phyloP scores from a whole-genome alignment of 164 flowering plant genomes.

The Kingdonia uniflora region DNA sequence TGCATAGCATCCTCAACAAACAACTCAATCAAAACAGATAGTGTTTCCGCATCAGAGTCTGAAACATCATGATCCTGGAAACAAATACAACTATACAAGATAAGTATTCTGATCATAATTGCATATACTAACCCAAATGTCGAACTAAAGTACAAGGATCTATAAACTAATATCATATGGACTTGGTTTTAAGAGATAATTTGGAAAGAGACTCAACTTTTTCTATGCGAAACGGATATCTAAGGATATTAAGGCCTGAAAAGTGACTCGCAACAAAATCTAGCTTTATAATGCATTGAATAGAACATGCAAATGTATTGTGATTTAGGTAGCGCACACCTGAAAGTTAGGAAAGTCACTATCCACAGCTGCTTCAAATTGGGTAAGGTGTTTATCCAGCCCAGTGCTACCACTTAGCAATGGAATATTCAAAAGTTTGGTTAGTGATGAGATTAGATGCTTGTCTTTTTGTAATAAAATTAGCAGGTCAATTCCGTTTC shows the following conservation, averaged over 20 bases:
- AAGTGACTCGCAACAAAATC: not conserved
- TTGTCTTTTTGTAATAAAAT: not conserved
- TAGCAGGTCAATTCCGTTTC: not conserved
- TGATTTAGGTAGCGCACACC: conserved; percentile 23
- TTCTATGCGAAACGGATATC: too few species aligned
- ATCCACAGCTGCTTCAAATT: conserved; percentile 85
- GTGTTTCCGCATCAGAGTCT: conserved; percentile 67
- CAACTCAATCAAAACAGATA: conserved; percentile 66
- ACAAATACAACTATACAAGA: not conserved
- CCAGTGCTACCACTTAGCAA: conserved; percentile 38
- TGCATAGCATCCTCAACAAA: conserved; percentile 50
- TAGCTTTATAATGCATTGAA: not conserved
- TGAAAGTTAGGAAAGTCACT: conserved; percentile 78
- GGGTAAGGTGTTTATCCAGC: conserved; percentile 55
- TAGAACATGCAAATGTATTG: not conserved
- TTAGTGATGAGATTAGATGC: not conserved
- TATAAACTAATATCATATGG: too few species aligned
- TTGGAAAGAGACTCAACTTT: too few species aligned
- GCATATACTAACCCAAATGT: not conserved
- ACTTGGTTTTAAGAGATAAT: too few species aligned
- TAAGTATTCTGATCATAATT: conserved; percentile 3
- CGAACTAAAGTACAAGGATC: too few species aligned
- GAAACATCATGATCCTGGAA: conserved; percentile 63
- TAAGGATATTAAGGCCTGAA: not conserved
- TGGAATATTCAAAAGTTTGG: conserved; percentile 28